Conservation (phyloP, 1,284 basidiomycete species). For the Waitea zeae region DNA sequence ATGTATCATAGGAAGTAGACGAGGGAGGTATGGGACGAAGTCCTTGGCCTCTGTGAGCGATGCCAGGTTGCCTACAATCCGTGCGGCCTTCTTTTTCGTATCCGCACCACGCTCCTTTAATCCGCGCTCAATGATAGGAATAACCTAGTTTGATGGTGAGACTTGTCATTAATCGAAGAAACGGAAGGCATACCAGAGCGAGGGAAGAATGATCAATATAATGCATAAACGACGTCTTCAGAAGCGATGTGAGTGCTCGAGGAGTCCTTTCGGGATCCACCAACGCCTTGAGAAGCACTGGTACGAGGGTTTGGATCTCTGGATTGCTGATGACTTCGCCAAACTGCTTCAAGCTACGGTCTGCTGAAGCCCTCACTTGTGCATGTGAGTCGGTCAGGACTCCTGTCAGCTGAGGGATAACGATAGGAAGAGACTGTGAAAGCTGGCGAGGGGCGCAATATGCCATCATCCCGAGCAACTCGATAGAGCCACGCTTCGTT, state of each 20-base stretch:
- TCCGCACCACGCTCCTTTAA: conserved; percentile 85
- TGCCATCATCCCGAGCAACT: conserved; percentile 97
- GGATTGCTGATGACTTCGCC: conserved; percentile 93
- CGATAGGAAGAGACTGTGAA: conserved; percentile 88
- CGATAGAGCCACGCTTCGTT: conserved; percentile 95
- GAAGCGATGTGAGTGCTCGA: conserved; percentile 63
- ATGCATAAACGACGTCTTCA: conserved; percentile 95
- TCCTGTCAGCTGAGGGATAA: conserved; percentile 89
- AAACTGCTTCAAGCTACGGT: conserved; percentile 93
- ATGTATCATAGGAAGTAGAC: conserved; percentile 84
- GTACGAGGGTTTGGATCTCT: conserved; percentile 86
- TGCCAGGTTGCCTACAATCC: conserved; percentile 94
- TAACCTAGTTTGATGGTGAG: conserved; percentile 33
- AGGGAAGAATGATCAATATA: conserved; percentile 97
- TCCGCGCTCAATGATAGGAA: conserved; percentile 93
- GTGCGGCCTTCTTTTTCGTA: conserved; percentile 89
- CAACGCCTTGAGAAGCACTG: conserved; percentile 87
- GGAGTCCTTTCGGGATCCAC: conserved; percentile 92
- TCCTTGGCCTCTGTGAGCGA: conserved; percentile 92
- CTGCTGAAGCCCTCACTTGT: conserved; percentile 88
- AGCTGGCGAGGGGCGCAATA: conserved; percentile 95
- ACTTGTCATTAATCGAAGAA: background rate
- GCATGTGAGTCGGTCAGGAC: conserved; percentile 96
- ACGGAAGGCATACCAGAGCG: conserved; percentile 46
- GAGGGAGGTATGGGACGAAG: conserved; percentile 87